Conservation (phyloP, 495 filamentous ascomycete genomes). For the Neurospora sp. region DNA sequence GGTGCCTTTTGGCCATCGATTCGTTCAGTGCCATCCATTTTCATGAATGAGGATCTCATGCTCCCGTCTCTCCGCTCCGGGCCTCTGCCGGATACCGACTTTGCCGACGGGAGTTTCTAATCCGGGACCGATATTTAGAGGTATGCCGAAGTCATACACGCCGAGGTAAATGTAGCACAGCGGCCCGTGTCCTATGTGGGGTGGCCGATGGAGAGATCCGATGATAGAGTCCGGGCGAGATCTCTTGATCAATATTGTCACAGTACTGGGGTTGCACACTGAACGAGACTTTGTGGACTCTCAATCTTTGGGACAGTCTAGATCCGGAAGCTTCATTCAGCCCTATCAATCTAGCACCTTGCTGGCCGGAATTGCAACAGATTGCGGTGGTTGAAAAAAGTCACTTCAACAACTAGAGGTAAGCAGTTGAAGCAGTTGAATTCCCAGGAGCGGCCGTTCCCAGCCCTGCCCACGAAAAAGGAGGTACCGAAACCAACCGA, state of each 20-base stretch:
- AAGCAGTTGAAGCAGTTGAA: background rate
- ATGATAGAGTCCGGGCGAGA: background rate
- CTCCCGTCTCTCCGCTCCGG: background rate
- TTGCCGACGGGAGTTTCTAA: background rate
- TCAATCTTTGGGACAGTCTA: background rate
- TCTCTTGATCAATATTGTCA: background rate
- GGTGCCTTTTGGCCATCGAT: background rate
- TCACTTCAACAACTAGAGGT: background rate
- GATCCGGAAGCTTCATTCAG: background rate
- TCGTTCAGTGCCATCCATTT: background rate
- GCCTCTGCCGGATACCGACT: background rate
- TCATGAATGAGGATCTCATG: background rate
- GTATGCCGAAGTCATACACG: background rate
- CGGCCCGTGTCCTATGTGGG: background rate
- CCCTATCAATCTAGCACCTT: background rate
- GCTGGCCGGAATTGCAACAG: background rate
- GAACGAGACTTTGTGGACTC: background rate
- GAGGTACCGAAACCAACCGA: background rate
- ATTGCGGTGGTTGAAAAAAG: background rate
- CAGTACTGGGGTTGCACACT: background rate
- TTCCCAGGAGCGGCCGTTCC: background rate
- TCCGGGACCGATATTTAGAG: background rate
- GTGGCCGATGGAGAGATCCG: background rate
- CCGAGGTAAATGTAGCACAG: background rate
- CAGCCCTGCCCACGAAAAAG: background rate